Base-by-base conservation (phyloP, 2,329 filamentous ascomycete species). In the Thermomyces lanuginosus region DNA sequence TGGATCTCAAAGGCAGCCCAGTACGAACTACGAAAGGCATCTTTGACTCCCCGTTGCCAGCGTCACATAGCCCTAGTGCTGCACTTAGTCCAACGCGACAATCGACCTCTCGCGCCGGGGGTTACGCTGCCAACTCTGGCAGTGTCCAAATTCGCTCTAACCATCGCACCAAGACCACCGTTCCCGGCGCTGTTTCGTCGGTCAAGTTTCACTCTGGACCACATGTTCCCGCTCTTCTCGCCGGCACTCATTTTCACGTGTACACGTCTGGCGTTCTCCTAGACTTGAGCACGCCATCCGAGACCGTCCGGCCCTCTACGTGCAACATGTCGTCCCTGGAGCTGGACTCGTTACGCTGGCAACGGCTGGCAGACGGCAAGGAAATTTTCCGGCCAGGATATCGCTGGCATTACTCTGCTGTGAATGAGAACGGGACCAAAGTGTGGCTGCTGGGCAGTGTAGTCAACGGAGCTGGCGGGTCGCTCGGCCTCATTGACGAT, bases 351-450 rank as follows among this genome's bases (percentile, higher is more conserved):
- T 58, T 95, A 26, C 75, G 84, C 24, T 98, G 89, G 89, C 83
- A 92, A 51, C 91, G 84, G 47, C 64, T 98, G 10, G 89, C 86
- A 1, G 86, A 93, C 44, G 89, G 89, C 3, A 77, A 81, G 26
- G 89, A 98, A 46, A 76, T 98, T 17, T 98, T 93, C 56, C 79
- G 79, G 40, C 63, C 73, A 0, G 81, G 78, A n/a, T 95, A 89
- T 50, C 72, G 86, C 33, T 98, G 89, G 89, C 86, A 95, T 51
- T 98, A 98, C 48, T 95, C 89, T 50, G 92, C 83, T 3, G 78
- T 93, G 55, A 91, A 93, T 46, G 76, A 89, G 34, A 81, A 92
- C 42, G 86, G 86, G 4, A 93, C 89, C 5, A 92, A 92, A 48
- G 89, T 83, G 5, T 98, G 89, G 84, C 63, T 98, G 13, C 65